Percentiles rank a stretch among this genome's conserved stretches.
These are phyloP conservation scores for Ustilago curta DNA, from an alignment of 1,284 basidiomycete species.

Conservation along the genomic window DNA sequence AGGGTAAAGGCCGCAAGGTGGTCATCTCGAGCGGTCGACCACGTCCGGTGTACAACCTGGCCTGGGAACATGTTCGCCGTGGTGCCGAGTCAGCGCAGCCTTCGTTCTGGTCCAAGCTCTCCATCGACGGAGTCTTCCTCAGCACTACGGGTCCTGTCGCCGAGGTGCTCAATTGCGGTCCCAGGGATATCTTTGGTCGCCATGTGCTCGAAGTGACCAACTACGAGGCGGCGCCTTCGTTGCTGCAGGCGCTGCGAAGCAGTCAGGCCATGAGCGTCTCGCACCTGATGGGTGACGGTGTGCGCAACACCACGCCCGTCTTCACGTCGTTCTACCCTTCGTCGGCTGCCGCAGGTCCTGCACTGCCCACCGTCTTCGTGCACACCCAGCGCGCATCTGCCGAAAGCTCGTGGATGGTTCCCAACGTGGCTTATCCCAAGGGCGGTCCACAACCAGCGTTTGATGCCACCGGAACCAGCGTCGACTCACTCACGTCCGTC, in stretches of 20 bases:
- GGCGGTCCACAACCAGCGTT: constrained; percentile 45
- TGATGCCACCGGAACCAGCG: constrained; percentile 42
- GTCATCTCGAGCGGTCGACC: constrained; percentile 63
- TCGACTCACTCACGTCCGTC: constrained; percentile 53
- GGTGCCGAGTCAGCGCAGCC: constrained; percentile 44
- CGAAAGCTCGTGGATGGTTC: constrained; percentile 52
- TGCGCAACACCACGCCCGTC: constrained; percentile 41
- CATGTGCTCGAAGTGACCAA: constrained; percentile 56
- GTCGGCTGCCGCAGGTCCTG: constrained; percentile 44
- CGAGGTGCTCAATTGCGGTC: constrained; percentile 52
- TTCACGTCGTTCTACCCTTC: constrained; percentile 63
- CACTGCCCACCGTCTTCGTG: constrained; percentile 57
- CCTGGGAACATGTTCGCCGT: constrained; percentile 56
- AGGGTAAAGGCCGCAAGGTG: constrained; percentile 66
- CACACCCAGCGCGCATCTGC: constrained; percentile 48
- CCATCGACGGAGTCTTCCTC: constrained; percentile 59
- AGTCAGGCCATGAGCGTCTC: constrained; percentile 50
- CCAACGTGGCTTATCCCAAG: constrained; percentile 51
- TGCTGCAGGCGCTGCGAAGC: constrained; percentile 54
- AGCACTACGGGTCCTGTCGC: constrained; percentile 47
- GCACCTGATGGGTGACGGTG: constrained; percentile 56
- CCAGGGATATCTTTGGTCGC: constrained; percentile 50
- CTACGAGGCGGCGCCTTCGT: constrained; percentile 53
- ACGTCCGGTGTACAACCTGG: constrained; percentile 61
- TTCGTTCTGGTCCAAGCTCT: constrained; percentile 63